Conservation (phyloP, 768 basidiomycete species). For the Sporobolomyces phaffii region DNA sequence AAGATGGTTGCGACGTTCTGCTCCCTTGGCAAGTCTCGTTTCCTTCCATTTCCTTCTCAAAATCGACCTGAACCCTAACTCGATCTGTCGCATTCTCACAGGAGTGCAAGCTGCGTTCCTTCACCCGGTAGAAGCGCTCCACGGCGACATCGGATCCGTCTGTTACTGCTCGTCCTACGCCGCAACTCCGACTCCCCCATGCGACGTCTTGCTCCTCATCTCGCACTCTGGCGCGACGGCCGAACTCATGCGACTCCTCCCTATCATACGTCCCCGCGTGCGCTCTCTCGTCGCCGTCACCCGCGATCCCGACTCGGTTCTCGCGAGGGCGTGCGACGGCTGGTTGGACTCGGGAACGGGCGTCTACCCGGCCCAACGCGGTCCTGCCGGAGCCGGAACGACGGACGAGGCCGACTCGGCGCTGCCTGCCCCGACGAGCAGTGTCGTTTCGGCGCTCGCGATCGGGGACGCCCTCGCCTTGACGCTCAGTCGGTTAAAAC, state of each 20-base stretch:
- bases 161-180: constrained; percentile 26
- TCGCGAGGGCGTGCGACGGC: constrained; percentile 35
- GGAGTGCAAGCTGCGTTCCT: constrained; percentile 41
- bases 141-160: constrained; percentile 43
- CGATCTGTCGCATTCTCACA: background rate
- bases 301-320: constrained; percentile 36
- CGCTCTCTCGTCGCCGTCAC: constrained; percentile 39
- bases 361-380: constrained; percentile 24
- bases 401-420: constrained; percentile 42
- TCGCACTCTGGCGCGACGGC: constrained; percentile 42
- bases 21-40: constrained; percentile 37
- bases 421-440: constrained; percentile 41
- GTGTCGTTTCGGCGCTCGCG: constrained; percentile 39
- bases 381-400: constrained; percentile 19
- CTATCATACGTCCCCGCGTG: constrained; percentile 34
- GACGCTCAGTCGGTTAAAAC: constrained; percentile 25
- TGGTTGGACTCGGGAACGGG: constrained; percentile 40
- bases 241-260: constrained; percentile 41
- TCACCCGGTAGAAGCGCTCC: constrained; percentile 42
- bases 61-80: background rate
- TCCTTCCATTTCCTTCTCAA: no score
- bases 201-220: constrained; percentile 41
- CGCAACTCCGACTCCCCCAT: constrained; percentile 12
- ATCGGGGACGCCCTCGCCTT: constrained; percentile 41
- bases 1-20: constrained; percentile 43